Conservation (phyloP, 805 yeast species). For the Cyberlindnera xylosilytica region DNA sequence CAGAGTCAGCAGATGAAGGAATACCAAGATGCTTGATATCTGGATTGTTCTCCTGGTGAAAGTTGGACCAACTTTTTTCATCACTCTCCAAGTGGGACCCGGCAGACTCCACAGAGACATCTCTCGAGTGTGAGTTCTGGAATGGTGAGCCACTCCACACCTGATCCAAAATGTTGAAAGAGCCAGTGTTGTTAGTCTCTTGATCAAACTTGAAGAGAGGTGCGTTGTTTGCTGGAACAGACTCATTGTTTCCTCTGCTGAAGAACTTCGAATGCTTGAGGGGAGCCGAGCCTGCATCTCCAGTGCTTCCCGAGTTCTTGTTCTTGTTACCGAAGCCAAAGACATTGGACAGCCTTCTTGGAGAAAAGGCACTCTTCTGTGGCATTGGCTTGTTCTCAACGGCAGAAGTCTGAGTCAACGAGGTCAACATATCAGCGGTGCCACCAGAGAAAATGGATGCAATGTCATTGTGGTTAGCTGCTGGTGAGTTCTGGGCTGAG, state of each 20-base stretch:
- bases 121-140: slow-evolving; percentile 13
- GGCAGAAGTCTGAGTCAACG: slow-evolving; percentile 7
- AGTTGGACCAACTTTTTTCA: slow-evolving; percentile 19
- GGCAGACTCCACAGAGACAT: slow-evolving; percentile 16
- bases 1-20: slow-evolving; percentile 14
- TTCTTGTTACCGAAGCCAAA: slow-evolving; percentile 28
- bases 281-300: not conserved
- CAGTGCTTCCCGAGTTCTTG: too few species aligned
- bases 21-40: not conserved
- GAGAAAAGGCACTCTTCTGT: slow-evolving; percentile 24
- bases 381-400: slow-evolving; percentile 1
- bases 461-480: slow-evolving; percentile 22
- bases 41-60: slow-evolving; percentile 7
- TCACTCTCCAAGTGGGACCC: slow-evolving; percentile 17
- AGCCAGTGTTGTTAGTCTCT: not conserved
- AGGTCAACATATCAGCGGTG: slow-evolving; percentile 13
- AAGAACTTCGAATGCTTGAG: slow-evolving; percentile 26
- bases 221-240: not conserved
- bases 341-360: slow-evolving; percentile 30
- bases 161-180: slow-evolving; percentile 14
- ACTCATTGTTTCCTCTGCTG: slow-evolving; percentile 7
- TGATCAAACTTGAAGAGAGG: slow-evolving; percentile 7
- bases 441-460: slow-evolving; percentile 24
- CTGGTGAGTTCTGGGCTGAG: slow-evolving; percentile 25
- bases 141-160: slow-evolving; percentile 18